These are phyloP conservation scores for Pulveroboletus sp. DNA, from an alignment of 768 basidiomycete genomes.

Conservation along the genomic window DNA sequence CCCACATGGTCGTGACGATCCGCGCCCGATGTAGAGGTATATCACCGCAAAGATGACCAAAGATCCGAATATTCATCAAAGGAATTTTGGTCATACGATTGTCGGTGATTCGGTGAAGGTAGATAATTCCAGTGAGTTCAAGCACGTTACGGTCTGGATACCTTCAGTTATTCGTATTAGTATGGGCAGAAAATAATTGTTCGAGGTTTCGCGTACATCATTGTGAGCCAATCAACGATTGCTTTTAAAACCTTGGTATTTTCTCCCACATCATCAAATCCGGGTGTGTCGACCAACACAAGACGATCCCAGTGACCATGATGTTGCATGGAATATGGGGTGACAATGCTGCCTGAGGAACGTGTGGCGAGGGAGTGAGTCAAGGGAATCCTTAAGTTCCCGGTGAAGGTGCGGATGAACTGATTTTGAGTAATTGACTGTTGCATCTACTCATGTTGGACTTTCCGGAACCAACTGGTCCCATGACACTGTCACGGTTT, in stretches of 20 bases:
- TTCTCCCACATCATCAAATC: slow-evolving; percentile 16
- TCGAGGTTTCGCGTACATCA: slow-evolving; percentile 7
- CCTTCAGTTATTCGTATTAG: slow-evolving; percentile 6
- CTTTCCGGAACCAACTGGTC: slow-evolving; percentile 25
- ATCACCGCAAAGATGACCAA: slow-evolving; percentile 8
- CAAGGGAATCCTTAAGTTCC: neutral
- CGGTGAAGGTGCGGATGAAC: slow-evolving; percentile 16
- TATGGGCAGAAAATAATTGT: neutral
- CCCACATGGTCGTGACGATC: slow-evolving; percentile 33
- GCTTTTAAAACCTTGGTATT: slow-evolving; percentile 8
- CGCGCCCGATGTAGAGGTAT: no score
- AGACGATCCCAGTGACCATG: neutral
- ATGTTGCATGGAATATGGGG: neutral
- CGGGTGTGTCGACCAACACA: slow-evolving; percentile 20
- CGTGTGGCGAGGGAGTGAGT: slow-evolving; percentile 16
- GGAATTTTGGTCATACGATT: slow-evolving; percentile 32
- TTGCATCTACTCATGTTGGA: slow-evolving; percentile 13
- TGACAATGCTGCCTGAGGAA: no score
- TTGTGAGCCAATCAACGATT: slow-evolving; percentile 18
- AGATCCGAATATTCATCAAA: slow-evolving; percentile 31
- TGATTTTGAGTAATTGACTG: neutral
- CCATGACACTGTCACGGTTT: slow-evolving; percentile 24
- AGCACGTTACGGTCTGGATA: neutral
- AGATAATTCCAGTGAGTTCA: slow-evolving; percentile 31
- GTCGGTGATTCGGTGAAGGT: slow-evolving; percentile 35